Evolutionary conservation across 2,329 filamentous ascomycete species (phyloP), one percentile per base, ranked within the genome.

Genomic region (Phaeosphaeriaceae sp.): DNA sequence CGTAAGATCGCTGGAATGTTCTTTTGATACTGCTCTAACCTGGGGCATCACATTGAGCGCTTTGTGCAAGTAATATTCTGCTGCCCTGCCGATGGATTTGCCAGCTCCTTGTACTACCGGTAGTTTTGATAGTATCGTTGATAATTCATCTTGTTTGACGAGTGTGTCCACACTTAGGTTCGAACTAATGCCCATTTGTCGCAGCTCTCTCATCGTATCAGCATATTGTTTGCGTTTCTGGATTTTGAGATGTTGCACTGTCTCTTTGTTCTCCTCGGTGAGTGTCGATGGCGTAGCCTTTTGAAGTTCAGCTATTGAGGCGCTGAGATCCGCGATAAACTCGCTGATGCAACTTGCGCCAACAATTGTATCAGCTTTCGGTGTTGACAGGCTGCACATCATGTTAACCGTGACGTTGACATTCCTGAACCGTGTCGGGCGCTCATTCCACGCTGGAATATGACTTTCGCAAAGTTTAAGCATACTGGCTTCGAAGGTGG

Each of bases 201-300:
- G 86, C 21, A 97, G 77, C 17, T 87, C 84, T 65, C 90, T 92
- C 56, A 99, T 77, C 0, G 89, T 92, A 61, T 97, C 93, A 1
- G 91, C 89, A 63, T 96, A 94, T 12, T 97, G 82, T 61, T 92
- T 92, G 35, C 91, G 86, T 76, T 99, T 99, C 63, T 90, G 84
- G 2, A 85, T 86, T 78, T 97, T 97, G 60, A 97, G 84, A 70
- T 97, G 90, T 72, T 95, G 92, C 52, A 97, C 85, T 13, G 83
- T 73, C 9, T 87, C 83, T 68, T 92, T 93, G 72, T 94, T 97
- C 35, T 96, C 92, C 20, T 96, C 90, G 0, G 84, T 96, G 37
- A 96, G 76, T n/a, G 82, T 81, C 0, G 83, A 78, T 0, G 94
- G 94, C 0, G 94, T 99, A 57, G 91, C 88, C 50, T 91, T 90